Evolutionary conservation across 805 yeast species (phyloP), one percentile per base, ranked within the genome.

Genomic region (Cyberlindnera subsufficiens): DNA sequence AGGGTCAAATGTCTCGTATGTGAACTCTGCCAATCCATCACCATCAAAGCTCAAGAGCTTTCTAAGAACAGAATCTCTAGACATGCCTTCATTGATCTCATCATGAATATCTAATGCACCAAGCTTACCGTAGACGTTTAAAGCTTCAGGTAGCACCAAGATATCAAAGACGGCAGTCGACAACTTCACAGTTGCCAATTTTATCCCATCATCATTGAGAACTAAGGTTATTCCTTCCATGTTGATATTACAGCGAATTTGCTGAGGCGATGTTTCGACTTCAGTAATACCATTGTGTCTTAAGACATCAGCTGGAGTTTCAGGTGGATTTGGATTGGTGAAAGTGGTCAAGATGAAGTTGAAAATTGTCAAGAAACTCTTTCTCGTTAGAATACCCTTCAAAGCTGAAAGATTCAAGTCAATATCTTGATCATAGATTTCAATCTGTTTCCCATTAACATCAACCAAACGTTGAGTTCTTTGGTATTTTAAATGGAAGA

Each of bases 331-430:
- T 0, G 96, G 96, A 61, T 82, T 82, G 0, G 96, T 84, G 59
- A 93, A 93, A 0, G 98, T 93, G 36, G 88, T 85, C 55, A 90
- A 67, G 2, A 85, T 70, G 59, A 82, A 93, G 59, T 89, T 91
- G 49, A 91, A 64, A 13, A 93, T 66, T 1, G 95, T 83, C 47
- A 93, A 68, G 14, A 86, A 64, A 1, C 95, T 84, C 55, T 78
- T 84, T 38, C 97, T 78, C 0, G 95, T 79, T 6, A 90, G 63
- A 3, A 86, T 82, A 31, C 85, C 72, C 47, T 78, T 78, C 42
- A 93, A 75, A 13, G 95, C 87, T 0, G 96, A 88, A 64, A 93
- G 72, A 35, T 79, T 72, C 39, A 93, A 66, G 8, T 75, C 69
- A 5, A 90, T 75, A 50, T 76, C 80, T 60, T 88, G 96, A 55